These are phyloP conservation scores for Saccharomycopsis oosterbeekiorum DNA, from an alignment of 805 yeast species.

Conservation along the genomic window DNA sequence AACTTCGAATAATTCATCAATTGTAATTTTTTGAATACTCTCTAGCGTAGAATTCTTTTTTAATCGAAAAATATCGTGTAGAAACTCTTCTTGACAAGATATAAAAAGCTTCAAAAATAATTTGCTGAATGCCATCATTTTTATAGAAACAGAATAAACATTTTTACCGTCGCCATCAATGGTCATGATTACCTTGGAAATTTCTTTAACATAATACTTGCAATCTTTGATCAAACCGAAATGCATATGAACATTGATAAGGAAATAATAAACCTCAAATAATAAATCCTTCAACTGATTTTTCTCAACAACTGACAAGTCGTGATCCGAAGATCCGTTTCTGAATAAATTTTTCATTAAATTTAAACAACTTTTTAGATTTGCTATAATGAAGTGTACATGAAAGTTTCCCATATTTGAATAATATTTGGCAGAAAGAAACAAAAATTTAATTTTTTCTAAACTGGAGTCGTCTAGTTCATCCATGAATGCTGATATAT, in stretches of 20 bases:
- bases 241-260: constrained; percentile 33
- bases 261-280: constrained; percentile 20
- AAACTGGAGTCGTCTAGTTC: neutral
- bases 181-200: constrained; percentile 26
- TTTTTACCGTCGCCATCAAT: constrained; percentile 3
- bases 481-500: neutral
- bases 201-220: constrained; percentile 43
- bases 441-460: neutral
- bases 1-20: neutral
- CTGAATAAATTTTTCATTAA: neutral
- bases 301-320: neutral
- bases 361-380: neutral
- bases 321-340: neutral
- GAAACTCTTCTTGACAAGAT: neutral
- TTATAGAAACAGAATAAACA: neutral
- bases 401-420: neutral
- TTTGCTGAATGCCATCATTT: neutral
- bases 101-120: neutral
- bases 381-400: neutral
- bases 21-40: neutral
- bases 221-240: constrained; percentile 53
- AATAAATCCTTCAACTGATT: constrained; percentile 6
- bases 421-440: neutral
- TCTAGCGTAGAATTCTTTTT: neutral
- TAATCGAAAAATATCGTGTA: neutral